Evolutionary conservation across 139 green algal genomes (phyloP), one percentile per base, ranked within the genome.

Genomic region (Yamagishiella unicocca): DNA sequence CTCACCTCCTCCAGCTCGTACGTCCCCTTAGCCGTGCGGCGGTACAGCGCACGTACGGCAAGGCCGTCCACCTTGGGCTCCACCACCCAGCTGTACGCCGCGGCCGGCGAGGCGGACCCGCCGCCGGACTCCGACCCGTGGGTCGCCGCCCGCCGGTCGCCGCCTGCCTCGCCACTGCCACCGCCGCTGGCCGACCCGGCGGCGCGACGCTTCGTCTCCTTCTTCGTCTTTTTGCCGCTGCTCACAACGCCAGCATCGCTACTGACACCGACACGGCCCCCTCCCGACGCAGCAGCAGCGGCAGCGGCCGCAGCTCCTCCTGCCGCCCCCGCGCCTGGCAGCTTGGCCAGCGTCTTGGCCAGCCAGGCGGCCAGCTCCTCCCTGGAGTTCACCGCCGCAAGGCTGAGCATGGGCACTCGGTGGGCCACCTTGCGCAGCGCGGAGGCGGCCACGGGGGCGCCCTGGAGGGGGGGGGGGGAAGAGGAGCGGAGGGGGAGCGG

Each of bases 21-120:
- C n/a, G 19, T 53, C 10, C 79, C 79, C 19, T 64, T 61, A 6
- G 40, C n/a, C 29, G 55, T 82, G 6, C 80, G 78, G 66, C 77
- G 68, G 85, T 94, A 95, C 50, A 88, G 17, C 31, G 88, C 73
- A 0, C 88, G 83, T 68, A 93, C 37, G 4, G 93, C 90, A 43
- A 95, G 90, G 25, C 93, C 93, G 82, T 95, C 93, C 22, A 95
- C 86, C 61, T 95, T 95, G 7, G 93, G 93, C 85, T 95, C 93
- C 29, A 94, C 78, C 35, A 90, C 81, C 90, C 90, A 93, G 0
- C 61, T 4, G 77, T 73, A 73, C 54, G 53, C 9, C 46, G 33
- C 7, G 25, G 27, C 72, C 43, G 66, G 46, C 25, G 90, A 38
- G 8, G 46, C 22, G 21, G 62, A 21, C 8, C 68, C n/a, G n/a